Base-by-base conservation (phyloP, 164 flowering plant species). In the Piper betle region DNA sequence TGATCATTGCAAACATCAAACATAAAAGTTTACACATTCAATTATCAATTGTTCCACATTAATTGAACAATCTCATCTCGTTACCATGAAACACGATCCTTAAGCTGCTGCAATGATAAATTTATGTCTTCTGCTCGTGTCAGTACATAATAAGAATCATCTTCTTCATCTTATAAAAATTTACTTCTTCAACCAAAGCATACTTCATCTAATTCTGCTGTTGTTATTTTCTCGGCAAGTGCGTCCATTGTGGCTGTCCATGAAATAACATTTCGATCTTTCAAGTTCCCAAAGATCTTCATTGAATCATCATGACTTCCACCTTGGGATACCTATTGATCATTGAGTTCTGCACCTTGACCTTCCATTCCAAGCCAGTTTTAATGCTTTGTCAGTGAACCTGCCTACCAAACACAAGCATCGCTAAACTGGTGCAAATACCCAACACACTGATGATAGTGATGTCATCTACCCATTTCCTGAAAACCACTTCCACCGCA, bases 271-370 rank as follows among this genome's bases (percentile, higher is more conserved):
- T 54, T 67, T 43, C 58, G 63, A n/a, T 67, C 46, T 56, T 58
- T 43, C 62, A 71, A 59, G 25, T 46, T 20, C 1, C n/a, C 39
- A 55, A 71, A 67, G 55, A 64, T 39, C 62, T 60, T 63, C 17
- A 60, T 20, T 54, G 65, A 70, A 52, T 71, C 68, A 55, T 67
- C 74, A 33, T 67, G 50, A 20, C 33, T 56, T 63, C 71, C 71
- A 50, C 74, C 52, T 71, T 67, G 37, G 74, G 55, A 46, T 71
- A 71, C 74, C 67, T 71, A 60, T 71, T 62, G 25, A 71, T 67
- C 62, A 64, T 48, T 40, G 70, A 66, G 15, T 71, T 71, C 43
- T 11, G 62, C 1, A 71, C 33, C 3, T 62, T 63, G 12, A 53
- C 56, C 55, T 56, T 59, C 15, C 64, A 10, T 16, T 40, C 19